Evolutionary conservation across 2,329 filamentous ascomycete genomes (phyloP), one percentile per base, ranked within the genome.

Genomic region (Pochonia chlamydosporia): DNA sequence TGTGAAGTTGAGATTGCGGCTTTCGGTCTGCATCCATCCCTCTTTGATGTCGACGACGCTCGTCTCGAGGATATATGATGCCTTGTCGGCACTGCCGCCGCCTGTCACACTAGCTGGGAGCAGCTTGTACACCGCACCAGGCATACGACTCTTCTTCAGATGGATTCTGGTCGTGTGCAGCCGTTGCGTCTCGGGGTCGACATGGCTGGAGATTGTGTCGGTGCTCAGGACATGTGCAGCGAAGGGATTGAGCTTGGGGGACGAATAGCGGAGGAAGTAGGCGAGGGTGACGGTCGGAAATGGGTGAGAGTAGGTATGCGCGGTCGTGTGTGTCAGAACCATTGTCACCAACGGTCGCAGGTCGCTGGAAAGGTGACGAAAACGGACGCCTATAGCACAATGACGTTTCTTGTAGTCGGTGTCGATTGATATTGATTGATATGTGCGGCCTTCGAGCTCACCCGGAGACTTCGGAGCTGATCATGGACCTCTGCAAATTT

Each of bases 241-340:
- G 71, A 92, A 91, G 6, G 88, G 88, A 61, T 92, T 93, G 54
- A 79, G 70, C 54, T 79, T 73, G 25, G 78, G 76, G 5, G 77
- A 81, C 50, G 87, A 89, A 69, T 93, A 93, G 55, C 88, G 87
- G 43, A 93, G 84, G 70, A 92, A 93, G 76, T 89, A 93, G 70
- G 88, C 88, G 65, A 93, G 84, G 42, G 87, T 89, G 52, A 93
- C 88, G 64, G 87, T 87, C 52, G 87, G 83, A 71, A 92, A 92
- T 42, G 86, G 84, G 68, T 92, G 89, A 54, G 83, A 77, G 75
- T 91, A 90, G 59, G 77, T 80, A 65, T 87, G 85, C 68, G 78
- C 81, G 58, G 80, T 82, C 46, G 78, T 79, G 65, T 81, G 79
- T 6, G 76, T 79, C 67, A 82, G 76, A 53, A 82, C 79, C 79